Evolutionary conservation across 257 asterid genomes (phyloP), one percentile per base, ranked within the genome.

Genomic region (Anisodus acutangulus): DNA sequence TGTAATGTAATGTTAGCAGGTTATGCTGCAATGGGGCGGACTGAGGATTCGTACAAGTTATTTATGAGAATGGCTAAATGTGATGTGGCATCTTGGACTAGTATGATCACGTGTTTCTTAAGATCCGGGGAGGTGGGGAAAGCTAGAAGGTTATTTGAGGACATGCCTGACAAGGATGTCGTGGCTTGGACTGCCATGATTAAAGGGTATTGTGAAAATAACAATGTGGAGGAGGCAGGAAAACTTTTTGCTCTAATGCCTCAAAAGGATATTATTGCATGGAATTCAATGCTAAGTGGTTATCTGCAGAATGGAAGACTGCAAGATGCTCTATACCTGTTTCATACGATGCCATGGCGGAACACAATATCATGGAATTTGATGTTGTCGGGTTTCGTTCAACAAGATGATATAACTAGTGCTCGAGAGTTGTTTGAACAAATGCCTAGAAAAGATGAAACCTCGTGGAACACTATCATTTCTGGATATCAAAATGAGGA

Each of bases 111-210:
- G 79, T 91, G 97, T 84, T 91, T 89, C 59, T 82, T 88, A 84
- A 88, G 93, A 74, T 91, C 70, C 31, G 93, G 95, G 81, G 86
- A 90, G 84, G 83, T 95, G 82, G 92, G 87, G 16, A 88, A 78
- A 71, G 98, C 95, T 31, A 84, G 88, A 87, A 85, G 80, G 35
- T 87, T 91, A 58, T 94, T 94, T 80, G 92, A 92, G 68, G 88
- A 83, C 67, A 93, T 93, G 93, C 97, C 97, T 8, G 81, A 78
- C 62, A 93, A 88, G 89, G 95, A 95, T 84, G 87, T 89, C 39
- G 94, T 95, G 78, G 92, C 97, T 83, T 91, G 97, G 94, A 95
- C 98, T 39, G 94, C 92, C 43, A 91, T 93, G 95, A 90, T 92
- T 71, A 90, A 90, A 54, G 97, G 97, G 84, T 91, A 91, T 86